A percentile compares a stretch with the other conserved stretches of the same genome.
These are phyloP conservation scores for Cocos nucifera DNA, from an alignment of 176 grass and related monocot genomes.

Conservation along the genomic window DNA sequence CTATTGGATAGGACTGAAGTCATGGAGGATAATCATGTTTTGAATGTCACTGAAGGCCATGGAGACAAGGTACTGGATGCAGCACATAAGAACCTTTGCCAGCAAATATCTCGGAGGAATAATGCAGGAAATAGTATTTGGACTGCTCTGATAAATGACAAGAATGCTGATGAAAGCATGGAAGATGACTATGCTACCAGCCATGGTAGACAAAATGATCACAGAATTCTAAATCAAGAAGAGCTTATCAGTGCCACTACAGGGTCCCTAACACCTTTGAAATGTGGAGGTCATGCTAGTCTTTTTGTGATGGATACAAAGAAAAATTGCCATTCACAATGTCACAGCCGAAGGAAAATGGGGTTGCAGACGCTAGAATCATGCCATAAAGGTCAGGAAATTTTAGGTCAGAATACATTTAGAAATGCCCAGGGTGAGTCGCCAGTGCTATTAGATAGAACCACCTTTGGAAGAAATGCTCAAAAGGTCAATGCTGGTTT, in stretches of 20 bases:
- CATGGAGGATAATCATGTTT: conserved; percentile 24
- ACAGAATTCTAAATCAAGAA: conserved; percentile 8
- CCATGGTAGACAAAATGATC: conserved; percentile 7
- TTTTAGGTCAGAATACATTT: conserved; percentile 21
- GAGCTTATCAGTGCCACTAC: conserved; percentile 26
- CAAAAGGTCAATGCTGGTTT: conserved; percentile 13
- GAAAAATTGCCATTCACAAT: background rate
- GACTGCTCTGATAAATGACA: conserved; percentile 8
- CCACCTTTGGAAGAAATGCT: conserved; percentile 26
- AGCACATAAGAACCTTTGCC: conserved; percentile 13
- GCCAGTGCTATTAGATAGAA: conserved; percentile 7
- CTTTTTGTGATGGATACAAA: background rate
- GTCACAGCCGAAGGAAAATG: conserved; percentile 14
- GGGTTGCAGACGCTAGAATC: conserved; percentile 22
- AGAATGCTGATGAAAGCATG: conserved; percentile 2
- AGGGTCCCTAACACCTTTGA: conserved; percentile 20
- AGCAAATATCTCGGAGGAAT: conserved; percentile 19
- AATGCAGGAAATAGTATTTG: conserved; percentile 17
- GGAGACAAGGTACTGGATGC: conserved; percentile 19
- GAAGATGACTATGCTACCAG: conserved; percentile 1
- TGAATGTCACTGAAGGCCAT: conserved; percentile 11
- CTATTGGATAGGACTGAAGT: conserved; percentile 8
- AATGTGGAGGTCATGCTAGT: conserved; percentile 18
- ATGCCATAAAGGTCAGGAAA: background rate
- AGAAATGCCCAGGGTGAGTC: conserved; percentile 17